These are phyloP conservation scores for Salix exigua DNA, from an alignment of 345 rosid species.

Conservation along the genomic window DNA sequence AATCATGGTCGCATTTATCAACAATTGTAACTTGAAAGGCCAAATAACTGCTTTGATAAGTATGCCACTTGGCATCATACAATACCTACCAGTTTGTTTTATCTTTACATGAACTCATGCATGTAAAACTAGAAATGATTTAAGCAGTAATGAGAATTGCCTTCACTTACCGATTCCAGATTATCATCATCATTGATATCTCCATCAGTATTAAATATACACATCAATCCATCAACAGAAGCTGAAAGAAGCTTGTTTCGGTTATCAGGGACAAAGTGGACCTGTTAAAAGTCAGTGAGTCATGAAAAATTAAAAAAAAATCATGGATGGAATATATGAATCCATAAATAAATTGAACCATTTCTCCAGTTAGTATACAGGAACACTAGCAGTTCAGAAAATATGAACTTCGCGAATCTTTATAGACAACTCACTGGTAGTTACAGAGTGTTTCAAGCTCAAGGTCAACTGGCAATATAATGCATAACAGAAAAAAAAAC, in stretches of 20 bases:
- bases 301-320: not conserved
- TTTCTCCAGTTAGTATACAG: not conserved
- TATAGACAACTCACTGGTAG: not conserved
- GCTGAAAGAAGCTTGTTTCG: slow-evolving; percentile 77
- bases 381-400: not conserved
- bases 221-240: slow-evolving; percentile 87
- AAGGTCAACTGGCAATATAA: not conserved
- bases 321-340: not conserved
- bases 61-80: not conserved
- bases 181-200: slow-evolving; percentile 83
- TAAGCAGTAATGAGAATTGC: not conserved
- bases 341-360: not conserved
- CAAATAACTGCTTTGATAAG: not conserved
- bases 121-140: not conserved
- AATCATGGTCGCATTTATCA: not conserved
- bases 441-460: not conserved
- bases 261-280: slow-evolving; percentile 62
- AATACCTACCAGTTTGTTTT: not conserved
- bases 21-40: not conserved
- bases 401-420: not conserved
- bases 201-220: slow-evolving; percentile 72
- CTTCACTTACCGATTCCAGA: slow-evolving; percentile 73
- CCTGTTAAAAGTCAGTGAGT: slow-evolving; percentile 36
- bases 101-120: not conserved
- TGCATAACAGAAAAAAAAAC: not conserved